Conservation (phyloP, 768 basidiomycete genomes). For the Pleurotus sapidus region DNA sequence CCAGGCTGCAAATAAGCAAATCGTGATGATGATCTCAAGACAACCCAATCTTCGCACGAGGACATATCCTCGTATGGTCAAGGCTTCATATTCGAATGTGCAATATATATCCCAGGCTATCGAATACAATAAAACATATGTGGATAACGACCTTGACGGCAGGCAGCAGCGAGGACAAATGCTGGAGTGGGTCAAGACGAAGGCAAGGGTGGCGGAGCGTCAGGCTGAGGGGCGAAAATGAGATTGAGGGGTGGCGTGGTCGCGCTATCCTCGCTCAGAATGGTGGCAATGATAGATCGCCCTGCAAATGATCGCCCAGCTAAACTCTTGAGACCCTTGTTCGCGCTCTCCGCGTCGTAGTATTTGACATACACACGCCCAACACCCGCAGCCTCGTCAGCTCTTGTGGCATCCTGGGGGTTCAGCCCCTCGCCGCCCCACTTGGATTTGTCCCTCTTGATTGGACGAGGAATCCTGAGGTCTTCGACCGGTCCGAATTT, state of each 20-base stretch:
- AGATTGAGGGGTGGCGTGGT: constrained; percentile 79
- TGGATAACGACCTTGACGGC: neutral
- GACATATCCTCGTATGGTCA: too few species aligned
- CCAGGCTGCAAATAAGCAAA: too few species aligned
- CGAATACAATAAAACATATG: neutral
- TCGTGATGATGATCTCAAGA: too few species aligned
- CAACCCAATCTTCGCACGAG: too few species aligned
- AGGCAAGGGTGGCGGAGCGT: constrained; percentile 78
- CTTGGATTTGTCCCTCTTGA: constrained; percentile 81
- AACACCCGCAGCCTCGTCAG: constrained; percentile 89
- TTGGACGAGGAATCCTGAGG: constrained; percentile 83
- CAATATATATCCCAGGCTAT: constrained; percentile 1
- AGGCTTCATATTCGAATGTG: neutral
- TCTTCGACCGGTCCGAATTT: constrained; percentile 82
- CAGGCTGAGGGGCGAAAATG: constrained; percentile 83
- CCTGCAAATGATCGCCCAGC: constrained; percentile 90
- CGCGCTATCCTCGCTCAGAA: constrained; percentile 80
- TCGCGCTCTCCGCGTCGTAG: constrained; percentile 54
- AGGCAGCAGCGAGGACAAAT: neutral
- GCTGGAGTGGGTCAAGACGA: constrained; percentile 22
- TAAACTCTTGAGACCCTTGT: constrained; percentile 75
- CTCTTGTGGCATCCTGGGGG: constrained; percentile 62
- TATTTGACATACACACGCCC: constrained; percentile 97
- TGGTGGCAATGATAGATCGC: constrained; percentile 81
- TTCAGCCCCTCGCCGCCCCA: constrained; percentile 69